Evolutionary conservation across 139 green algal genomes (phyloP), one percentile per base, ranked within the genome.

Genomic region (Nannochloris sp.): DNA sequence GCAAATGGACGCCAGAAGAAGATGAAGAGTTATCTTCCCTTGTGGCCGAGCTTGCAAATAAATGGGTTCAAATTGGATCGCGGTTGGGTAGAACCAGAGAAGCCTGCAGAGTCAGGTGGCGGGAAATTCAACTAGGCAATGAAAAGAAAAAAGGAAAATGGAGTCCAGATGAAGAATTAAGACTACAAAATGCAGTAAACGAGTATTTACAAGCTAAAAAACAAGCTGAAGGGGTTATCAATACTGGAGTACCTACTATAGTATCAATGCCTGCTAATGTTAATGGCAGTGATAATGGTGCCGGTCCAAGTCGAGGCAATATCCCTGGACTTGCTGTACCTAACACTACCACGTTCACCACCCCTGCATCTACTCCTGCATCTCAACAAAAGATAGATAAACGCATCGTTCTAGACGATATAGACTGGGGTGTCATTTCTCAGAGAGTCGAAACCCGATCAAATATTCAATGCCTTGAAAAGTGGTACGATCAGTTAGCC

Each of bases 391-490:
- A n/a, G n/a, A n/a, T n/a, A 61, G 59, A 56, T 54, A 59, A 70
- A 4, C 69, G 81, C 3, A 44, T 75, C 9, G 42, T 89, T 13
- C 57, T 89, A 60, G 81, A 89, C 48, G 76, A 82, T 55, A 79
- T 90, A 33, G 70, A 88, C 54, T 90, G 83, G 83, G 72, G 64
- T 13, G 34, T 71, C 6, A 48, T 90, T 3, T 70, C 76, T 3
- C 24, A 76, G 44, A 19, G 37, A 4, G 65, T 75, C 14, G 63
- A 76, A 62, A 84, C 70, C 25, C 67, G 80, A 23, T 60, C 54
- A 15, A 63, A 63, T 30, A 13, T 73, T 6, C 68, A 85, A 54
- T 83, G 75, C 74, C 56, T 80, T 44, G 69, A 70, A 29, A 80
- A 81, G 54, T 85, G 79, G 79, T 85, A 80, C 74, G 54, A 55